A percentile compares a stretch with the other conserved stretches of the same genome.
These are phyloP conservation scores for Ambrosiella beaveri DNA, from an alignment of 2,329 filamentous ascomycete species.

Conservation along the genomic window DNA sequence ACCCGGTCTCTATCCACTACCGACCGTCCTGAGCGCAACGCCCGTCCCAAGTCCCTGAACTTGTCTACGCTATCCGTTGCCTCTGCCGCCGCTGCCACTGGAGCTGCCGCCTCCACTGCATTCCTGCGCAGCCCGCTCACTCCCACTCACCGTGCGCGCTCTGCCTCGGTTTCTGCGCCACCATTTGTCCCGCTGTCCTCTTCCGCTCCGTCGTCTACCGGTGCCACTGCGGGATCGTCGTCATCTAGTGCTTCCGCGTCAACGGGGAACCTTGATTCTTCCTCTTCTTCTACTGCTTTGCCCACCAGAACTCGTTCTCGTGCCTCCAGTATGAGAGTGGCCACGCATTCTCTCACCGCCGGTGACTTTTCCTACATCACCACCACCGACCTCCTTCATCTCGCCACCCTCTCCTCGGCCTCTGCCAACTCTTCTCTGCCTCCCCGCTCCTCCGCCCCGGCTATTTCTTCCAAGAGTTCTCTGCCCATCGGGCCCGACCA, in stretches of 20 bases:
- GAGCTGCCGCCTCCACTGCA: neutral
- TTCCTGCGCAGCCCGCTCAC: constrained; percentile 3
- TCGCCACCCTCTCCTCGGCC: neutral
- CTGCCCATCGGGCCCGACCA: constrained; percentile 37
- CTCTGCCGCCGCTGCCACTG: neutral
- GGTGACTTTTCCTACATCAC: constrained; percentile 10
- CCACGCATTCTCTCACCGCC: constrained; percentile 2
- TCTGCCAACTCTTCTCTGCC: constrained; percentile 2
- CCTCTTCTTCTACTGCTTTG: neutral
- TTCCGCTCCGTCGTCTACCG: neutral
- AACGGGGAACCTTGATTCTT: too few species aligned
- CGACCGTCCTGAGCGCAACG: neutral
- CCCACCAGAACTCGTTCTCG: constrained; percentile 5
- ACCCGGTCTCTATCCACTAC: neutral
- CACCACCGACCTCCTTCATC: constrained; percentile 4
- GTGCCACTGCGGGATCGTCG: neutral
- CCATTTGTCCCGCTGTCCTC: neutral
- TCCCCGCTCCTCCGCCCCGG: constrained; percentile 1
- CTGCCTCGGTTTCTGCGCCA: constrained; percentile 6
- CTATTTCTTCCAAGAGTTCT: constrained; percentile 4
- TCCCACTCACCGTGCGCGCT: neutral
- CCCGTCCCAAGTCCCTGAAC: neutral
- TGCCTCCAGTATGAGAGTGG: constrained; percentile 8
- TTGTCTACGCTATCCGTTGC: neutral
- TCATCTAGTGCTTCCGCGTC: neutral